Evolutionary conservation across 1,284 basidiomycete species (phyloP), one percentile per base, ranked within the genome.

Genomic region (Boletus smithii): DNA sequence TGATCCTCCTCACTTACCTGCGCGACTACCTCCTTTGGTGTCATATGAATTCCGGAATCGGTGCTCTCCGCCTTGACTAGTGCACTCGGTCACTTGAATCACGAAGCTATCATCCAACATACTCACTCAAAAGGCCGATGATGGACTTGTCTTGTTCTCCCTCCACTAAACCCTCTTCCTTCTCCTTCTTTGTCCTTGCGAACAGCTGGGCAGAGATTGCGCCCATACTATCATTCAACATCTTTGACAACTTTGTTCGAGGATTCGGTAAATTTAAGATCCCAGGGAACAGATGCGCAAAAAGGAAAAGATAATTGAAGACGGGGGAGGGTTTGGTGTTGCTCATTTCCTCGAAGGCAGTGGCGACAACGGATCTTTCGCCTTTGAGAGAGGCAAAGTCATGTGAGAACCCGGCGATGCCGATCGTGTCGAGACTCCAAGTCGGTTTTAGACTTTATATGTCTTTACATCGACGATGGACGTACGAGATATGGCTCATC

Each of bases 1-100:
- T 3, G 14, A n/a, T 24, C 11, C 6, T n/a, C 13, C 10, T 10
- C 3, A 22, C 47, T n/a, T 37, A 44, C 54, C 68, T 83, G 80
- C 1, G 83, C 80, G 34, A 83, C 54, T 16, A 90, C 78, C 59
- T 91, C 89, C 17, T 81, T 79, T 8, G 9, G 30, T 16, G 57
- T 51, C 44, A 62, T 23, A 16, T 44, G 44, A n/a, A 51, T 14
- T 10, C 65, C 67, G 0, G 69, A 62, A 22, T 66, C 67, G 1
- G 63, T 56, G 42, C 57, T 64, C 58, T 81, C 77, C 1, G 78
- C 77, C 54, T 77, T 80, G 35, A 82, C 79, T 81, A 48, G 13
- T 8, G 8, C 13, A 32, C 27, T 27, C 7, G 17, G 31, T 43
- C 22, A 41, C 8, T 27, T 7, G 3, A 49, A 30, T 44, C 27